Evolutionary conservation across 495 filamentous ascomycete genomes (phyloP), one percentile per base, ranked within the genome.

Genomic region (Glarea lozoyensis): DNA sequence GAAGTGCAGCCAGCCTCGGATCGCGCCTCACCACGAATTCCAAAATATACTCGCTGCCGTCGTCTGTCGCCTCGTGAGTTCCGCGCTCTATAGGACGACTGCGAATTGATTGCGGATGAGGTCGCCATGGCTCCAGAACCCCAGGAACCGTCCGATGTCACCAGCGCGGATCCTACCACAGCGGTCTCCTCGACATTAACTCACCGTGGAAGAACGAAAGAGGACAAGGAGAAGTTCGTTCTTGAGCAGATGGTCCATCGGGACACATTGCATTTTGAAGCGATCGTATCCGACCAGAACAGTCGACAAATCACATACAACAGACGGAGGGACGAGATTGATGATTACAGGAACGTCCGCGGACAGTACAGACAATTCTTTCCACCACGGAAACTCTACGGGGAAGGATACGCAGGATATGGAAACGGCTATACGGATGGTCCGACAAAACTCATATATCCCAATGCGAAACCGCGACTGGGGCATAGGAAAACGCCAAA

Each of bases 401-500:
- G 92, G 30, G 68, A 80, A 43, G 92, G 92, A 39, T 98, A 93
- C 58, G 78, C 72, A 56, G 93, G 89, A 30, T 93, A 86, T 59
- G 92, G 88, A 27, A 98, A 96, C 60, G 77, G 80, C 20, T 70
- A 69, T 43, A 94, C 87, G 15, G 86, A 94, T 56, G 64, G 66
- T 36, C 62, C 62, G 12, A 56, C 55, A 24, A 68, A 62, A 42
- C 58, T 96, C 27, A 60, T 89, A 42, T 97, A 96, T 64, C 88
- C 87, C 21, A 56, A 64, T 19, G 70, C 81, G 40, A 80, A 81
- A 52, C 81, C 75, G 42, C 75, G 83, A 27, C 77, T 83, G 1
- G 88, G 87, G 17, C 79, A 81, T 41, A 74, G 84, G 53, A 75
- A 81, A 49, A 81, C 87, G 20, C 71, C 78, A 13, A 69, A 79